phyloP scores from a whole-genome alignment of 2,329 filamentous ascomycete genomes.

The Diplodia seriata region DNA sequence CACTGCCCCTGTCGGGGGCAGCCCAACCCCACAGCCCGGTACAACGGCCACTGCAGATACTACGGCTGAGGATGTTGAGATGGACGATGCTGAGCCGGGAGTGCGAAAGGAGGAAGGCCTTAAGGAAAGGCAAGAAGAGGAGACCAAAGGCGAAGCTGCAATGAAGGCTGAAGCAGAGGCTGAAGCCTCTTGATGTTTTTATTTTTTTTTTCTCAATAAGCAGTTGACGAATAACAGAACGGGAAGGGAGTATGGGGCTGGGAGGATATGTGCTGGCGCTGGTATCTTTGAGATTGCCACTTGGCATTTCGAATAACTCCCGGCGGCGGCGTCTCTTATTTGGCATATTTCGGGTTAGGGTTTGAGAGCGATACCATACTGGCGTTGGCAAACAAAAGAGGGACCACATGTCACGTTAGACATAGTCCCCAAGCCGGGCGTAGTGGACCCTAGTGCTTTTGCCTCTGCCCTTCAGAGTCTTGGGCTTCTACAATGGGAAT shows the following conservation, averaged over 20 bases:
- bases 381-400: slow-evolving; percentile 20
- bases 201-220: too few relatives aligned
- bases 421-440: slow-evolving; percentile 12
- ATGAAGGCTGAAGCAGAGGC: slow-evolving; percentile 8
- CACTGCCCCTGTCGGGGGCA: neutral
- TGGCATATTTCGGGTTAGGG: slow-evolving; percentile 9
- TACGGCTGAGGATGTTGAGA: slow-evolving; percentile 28
- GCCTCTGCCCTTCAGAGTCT: neutral
- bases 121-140: slow-evolving; percentile 27
- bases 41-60: slow-evolving; percentile 20
- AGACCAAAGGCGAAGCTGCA: slow-evolving; percentile 16
- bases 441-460: slow-evolving; percentile 1
- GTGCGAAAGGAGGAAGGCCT: slow-evolving; percentile 29
- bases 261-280: slow-evolving; percentile 11
- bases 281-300: neutral
- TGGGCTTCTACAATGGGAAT: neutral
- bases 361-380: slow-evolving; percentile 23
- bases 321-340: slow-evolving; percentile 5
- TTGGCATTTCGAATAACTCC: neutral
- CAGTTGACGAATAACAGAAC: neutral
- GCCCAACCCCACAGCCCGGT: slow-evolving; percentile 2
- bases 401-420: neutral
- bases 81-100: slow-evolving; percentile 30
- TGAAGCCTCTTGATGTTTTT: neutral
- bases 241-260: slow-evolving; percentile 9